phyloP scores from a whole-genome alignment of 768 basidiomycete species.

The Amanita subjunquillea region DNA sequence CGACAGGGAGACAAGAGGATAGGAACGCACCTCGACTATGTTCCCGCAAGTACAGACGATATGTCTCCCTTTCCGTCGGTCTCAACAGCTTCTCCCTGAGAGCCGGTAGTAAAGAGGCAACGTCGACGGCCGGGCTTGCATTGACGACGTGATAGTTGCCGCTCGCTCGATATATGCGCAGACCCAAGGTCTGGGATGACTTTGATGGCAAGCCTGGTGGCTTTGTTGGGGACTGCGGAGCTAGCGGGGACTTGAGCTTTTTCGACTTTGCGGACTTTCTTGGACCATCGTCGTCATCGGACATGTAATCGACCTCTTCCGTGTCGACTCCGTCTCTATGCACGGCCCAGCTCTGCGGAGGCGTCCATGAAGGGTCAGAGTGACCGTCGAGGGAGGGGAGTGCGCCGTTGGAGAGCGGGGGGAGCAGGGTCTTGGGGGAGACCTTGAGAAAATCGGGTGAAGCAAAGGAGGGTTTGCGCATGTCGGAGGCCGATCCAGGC shows the following conservation, averaged over 20 bases:
- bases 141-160: constrained; percentile 62
- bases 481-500: constrained; percentile 17
- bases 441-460: constrained; percentile 27
- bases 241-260: background rate
- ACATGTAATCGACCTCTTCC: constrained; percentile 27
- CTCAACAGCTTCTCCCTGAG: constrained; percentile 49
- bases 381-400: constrained; percentile 1
- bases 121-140: constrained; percentile 55
- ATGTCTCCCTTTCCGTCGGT: constrained; percentile 42
- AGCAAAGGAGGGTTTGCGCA: constrained; percentile 15
- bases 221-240: background rate
- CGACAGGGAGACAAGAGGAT: background rate
- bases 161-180: constrained; percentile 57
- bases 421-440: constrained; percentile 39
- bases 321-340: constrained; percentile 34
- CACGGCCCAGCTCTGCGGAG: constrained; percentile 75
- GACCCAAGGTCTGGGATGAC: background rate
- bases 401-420: constrained; percentile 8
- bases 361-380: constrained; percentile 37
- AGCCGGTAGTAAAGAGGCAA: constrained; percentile 50
- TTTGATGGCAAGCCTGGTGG: background rate
- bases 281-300: constrained; percentile 26
- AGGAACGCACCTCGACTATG: constrained; percentile 54
- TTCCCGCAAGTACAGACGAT: constrained; percentile 68
- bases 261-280: background rate